Conservation (phyloP, 306 rosid genomes). For the Dalbergia oliveri region DNA sequence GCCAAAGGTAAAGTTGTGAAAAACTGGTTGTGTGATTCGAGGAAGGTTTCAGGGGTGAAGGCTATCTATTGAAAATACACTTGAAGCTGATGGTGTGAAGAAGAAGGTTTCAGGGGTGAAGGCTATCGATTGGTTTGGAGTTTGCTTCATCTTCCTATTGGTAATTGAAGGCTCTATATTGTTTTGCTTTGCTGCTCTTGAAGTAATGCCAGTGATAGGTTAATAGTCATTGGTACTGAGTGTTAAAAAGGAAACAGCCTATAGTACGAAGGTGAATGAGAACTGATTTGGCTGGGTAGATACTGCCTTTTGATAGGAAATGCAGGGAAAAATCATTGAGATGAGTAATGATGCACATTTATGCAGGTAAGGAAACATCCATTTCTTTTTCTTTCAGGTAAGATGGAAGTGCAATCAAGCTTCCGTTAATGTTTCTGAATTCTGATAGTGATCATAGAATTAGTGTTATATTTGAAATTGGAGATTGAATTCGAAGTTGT, state of each 20-base stretch:
- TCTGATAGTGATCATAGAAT: neutral
- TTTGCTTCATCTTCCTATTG: constrained; percentile 45
- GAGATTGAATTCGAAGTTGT: neutral
- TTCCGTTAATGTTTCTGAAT: neutral
- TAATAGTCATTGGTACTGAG: neutral
- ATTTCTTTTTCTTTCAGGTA: neutral
- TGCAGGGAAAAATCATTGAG: constrained; percentile 39
- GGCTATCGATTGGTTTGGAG: neutral
- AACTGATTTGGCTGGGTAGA: constrained; percentile 41
- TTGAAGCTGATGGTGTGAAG: neutral
- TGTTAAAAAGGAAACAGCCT: neutral
- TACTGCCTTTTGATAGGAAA: constrained; percentile 39
- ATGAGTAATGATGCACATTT: constrained; percentile 31
- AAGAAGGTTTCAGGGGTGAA: neutral
- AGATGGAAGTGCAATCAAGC: constrained; percentile 37
- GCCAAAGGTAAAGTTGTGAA: constrained; percentile 75
- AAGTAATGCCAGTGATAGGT: neutral
- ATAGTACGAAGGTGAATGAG: constrained; percentile 42
- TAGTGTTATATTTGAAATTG: neutral
- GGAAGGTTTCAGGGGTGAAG: neutral
- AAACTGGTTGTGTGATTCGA: constrained; percentile 63
- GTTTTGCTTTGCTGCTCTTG: neutral
- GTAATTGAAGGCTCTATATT: neutral
- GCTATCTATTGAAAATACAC: too few relatives aligned
- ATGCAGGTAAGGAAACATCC: neutral